Conservation (phyloP, 495 filamentous ascomycete species). For the Penicillium robsamsonii region DNA sequence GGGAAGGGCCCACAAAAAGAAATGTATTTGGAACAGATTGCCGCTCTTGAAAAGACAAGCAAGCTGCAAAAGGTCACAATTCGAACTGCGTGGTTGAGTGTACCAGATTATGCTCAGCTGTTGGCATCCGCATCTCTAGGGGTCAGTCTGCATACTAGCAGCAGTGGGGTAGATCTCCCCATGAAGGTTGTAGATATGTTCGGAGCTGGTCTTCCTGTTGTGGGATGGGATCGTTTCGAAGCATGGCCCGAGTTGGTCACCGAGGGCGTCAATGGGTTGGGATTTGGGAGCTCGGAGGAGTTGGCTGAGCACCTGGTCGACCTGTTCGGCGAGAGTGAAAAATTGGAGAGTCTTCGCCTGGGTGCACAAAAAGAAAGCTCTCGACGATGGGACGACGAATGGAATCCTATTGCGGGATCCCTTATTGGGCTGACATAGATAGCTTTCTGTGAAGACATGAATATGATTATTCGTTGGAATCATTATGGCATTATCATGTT, state of each 20-base stretch:
- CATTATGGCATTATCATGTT: not conserved
- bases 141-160: conserved; percentile 87
- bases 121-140: conserved; percentile 89
- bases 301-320: conserved; percentile 57
- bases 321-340: conserved; percentile 55
- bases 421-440: conserved; percentile 58
- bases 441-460: not conserved
- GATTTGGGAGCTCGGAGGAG: conserved; percentile 67
- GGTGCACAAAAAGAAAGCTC: conserved; percentile 77
- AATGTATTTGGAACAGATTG: conserved; percentile 66
- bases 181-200: conserved; percentile 99
- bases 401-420: conserved; percentile 73
- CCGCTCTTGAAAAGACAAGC: conserved; percentile 52
- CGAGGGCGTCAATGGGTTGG: conserved; percentile 79
- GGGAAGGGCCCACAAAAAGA: conserved; percentile 85
- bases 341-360: conserved; percentile 59
- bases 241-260: conserved; percentile 84
- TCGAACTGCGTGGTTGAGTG: conserved; percentile 76
- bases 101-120: conserved; percentile 78
- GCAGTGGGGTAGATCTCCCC: conserved; percentile 90
- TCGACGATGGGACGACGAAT: conserved; percentile 90
- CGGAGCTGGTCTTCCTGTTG: conserved; percentile 86
- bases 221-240: conserved; percentile 77
- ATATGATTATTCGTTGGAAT: not conserved
- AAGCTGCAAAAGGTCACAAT: conserved; percentile 68